These are phyloP conservation scores for Sherardia arvensis DNA, from an alignment of 257 asterid genomes.

Conservation along the genomic window DNA sequence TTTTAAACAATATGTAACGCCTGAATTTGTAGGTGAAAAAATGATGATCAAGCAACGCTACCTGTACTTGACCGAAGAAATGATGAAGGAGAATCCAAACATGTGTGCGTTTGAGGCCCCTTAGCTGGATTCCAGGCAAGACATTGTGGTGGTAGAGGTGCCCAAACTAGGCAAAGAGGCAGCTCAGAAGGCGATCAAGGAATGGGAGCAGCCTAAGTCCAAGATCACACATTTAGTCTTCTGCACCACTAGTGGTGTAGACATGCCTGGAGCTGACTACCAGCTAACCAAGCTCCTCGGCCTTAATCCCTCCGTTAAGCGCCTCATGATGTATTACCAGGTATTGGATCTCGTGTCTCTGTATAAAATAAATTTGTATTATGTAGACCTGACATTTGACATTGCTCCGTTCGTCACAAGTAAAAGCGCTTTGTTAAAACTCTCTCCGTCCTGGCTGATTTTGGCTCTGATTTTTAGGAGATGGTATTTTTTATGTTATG, in stretches of 20 bases:
- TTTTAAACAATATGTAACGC: no score
- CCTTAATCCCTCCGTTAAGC: constrained; percentile 54
- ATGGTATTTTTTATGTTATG: no score
- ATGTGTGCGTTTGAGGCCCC: constrained; percentile 61
- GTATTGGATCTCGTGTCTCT: no score
- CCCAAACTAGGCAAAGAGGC: constrained; percentile 81
- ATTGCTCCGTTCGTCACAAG: no score
- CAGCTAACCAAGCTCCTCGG: constrained; percentile 69
- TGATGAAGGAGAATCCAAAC: constrained; percentile 45
- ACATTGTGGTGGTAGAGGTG: constrained; percentile 65
- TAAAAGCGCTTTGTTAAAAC: no score
- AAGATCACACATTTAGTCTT: constrained; percentile 64
- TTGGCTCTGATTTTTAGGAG: no score
- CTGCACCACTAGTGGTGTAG: constrained; percentile 81
- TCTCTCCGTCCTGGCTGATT: no score
- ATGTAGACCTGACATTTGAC: no score
- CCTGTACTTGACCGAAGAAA: constrained; percentile 59
- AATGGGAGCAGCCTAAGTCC: constrained; percentile 85
- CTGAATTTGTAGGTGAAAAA: constrained; percentile 71
- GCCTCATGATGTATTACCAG: constrained; percentile 77
- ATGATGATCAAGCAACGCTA: constrained; percentile 53
- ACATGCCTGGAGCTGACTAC: constrained; percentile 87
- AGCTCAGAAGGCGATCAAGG: constrained; percentile 69
- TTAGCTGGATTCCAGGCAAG: constrained; percentile 62
- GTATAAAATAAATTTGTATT: no score